Evolutionary conservation across 1,139 yeast species (phyloP), one percentile per base, ranked within the genome.

Genomic region (Saccharomyces hybrid): DNA sequence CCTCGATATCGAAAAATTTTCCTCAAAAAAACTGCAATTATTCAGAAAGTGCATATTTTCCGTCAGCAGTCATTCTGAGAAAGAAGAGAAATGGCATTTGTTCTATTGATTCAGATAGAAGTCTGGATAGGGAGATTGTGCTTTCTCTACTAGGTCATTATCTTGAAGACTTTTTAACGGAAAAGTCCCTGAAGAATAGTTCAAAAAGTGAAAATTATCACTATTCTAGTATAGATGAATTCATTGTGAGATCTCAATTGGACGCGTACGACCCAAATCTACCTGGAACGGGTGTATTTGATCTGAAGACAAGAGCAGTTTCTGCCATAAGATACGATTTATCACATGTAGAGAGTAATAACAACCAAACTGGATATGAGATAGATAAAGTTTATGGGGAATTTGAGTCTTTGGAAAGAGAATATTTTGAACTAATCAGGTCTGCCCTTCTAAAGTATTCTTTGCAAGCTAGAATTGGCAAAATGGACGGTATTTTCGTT

Each of bases 401-500:
- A 44, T 82, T 73, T 64, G 96, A 89, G 68, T 86, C 95, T 5
- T 88, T 83, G 67, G 89, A 88, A 64, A 75, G 91, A 34, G 99
- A 93, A 64, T 78, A 79, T 67, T 77, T 74, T 58, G 99, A 93
- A 65, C 77, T 93, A 62, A 80, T 86, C 13, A 74, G 88, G 56
- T 81, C 93, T 1, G 86, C 95, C 0, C 71, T 93, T 71, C 73
- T 93, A 62, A 93, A 93, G 70, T 93, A 91, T 66, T 79, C 88
- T 11, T 76, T 91, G 60, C 99, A 93, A 69, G 98, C 97, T 0
- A 77, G 97, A 58, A 87, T 93, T 50, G 99, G 99, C 1, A 84
- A 87, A 63, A 93, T 93, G 99, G 97, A 91, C 70, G 99, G 99
- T 5, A 89, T 93, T 4, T 90, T 88, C 62, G 77, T 93, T 26